Base-by-base conservation (phyloP, 768 basidiomycete species). In the Suillus ampliporus region DNA sequence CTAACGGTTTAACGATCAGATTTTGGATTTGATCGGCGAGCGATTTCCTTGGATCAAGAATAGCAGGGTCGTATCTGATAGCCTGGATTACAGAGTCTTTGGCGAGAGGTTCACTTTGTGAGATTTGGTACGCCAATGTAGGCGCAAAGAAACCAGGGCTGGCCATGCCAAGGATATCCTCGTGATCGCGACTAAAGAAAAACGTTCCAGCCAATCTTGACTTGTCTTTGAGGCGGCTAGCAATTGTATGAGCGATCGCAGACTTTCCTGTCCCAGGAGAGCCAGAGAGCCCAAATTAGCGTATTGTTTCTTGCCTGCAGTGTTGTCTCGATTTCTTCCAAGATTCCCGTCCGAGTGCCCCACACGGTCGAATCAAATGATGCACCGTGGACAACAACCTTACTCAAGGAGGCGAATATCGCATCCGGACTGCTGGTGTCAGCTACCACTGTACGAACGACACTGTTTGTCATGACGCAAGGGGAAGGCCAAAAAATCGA, bases 181-280 rank as follows among this genome's bases (percentile, higher is more conserved):
- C 40, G 38, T 40, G 53, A 40, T 56, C 8, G 23, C 53, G 53
- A 15, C 37, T 26, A 2, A 56, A 56, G 37, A 56, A 56, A 40
- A 56, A 56, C 1, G 53, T 38, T 26, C 53, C 53, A 3, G 53
- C 53, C 9, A 56, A 26, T 38, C 26, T 56, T 17, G 53, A 56
- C 15, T 13, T 40, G 3, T 6, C 13, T 26, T 40, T 40, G 23
- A 56, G 37, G 37, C 37, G 53, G 10, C 37, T 23, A 1, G 53
- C 53, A 23, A 56, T 26, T 19, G 53, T 56, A 26, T 40, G 53
- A 7, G 53, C 53, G 13, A 56, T 56, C 10, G 53, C 37, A 26
- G 53, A 56, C 21, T 56, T 56, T 11, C 53, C 53, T 40, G 53
- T 56, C 3, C 53, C 53, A 7, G 53, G 23, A 19, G 53, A 56